phyloP scores from a whole-genome alignment of 163 green algal species.

The Scenedesmus sp. region DNA sequence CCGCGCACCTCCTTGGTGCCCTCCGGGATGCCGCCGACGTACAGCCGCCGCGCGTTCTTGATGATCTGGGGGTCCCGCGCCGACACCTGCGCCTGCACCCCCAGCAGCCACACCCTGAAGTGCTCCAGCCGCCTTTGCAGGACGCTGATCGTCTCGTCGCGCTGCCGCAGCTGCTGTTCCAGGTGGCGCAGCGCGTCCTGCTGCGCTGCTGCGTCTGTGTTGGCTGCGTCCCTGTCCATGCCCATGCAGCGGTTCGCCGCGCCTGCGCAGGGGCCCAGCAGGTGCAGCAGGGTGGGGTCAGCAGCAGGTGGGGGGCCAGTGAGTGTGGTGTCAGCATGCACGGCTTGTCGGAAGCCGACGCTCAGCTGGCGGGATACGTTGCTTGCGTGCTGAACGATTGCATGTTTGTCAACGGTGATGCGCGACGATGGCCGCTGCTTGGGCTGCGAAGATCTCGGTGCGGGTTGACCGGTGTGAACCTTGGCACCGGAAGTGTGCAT shows the following conservation, averaged over 20 bases:
- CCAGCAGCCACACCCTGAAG: conserved; percentile 60
- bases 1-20: conserved; percentile 32
- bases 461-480: background rate
- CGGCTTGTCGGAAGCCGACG: background rate
- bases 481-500: background rate
- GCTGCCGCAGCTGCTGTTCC: background rate
- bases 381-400: background rate
- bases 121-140: conserved; percentile 61
- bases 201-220: background rate
- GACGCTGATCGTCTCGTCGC: conserved; percentile 2
- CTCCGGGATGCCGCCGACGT: conserved; percentile 65
- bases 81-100: conserved; percentile 58
- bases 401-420: background rate
- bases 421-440: background rate
- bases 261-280: background rate
- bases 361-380: background rate
- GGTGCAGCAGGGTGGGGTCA: background rate
- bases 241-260: background rate
- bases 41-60: conserved; percentile 71
- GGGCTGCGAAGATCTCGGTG: background rate
- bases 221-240: background rate
- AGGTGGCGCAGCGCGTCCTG: background rate
- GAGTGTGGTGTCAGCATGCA: background rate
- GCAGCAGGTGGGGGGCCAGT: background rate
- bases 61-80: conserved; percentile 63